A percentile compares a stretch with the other conserved stretches of the same genome.
Conservation (phyloP, 345 rosid species). For the Murraya koenigii region DNA sequence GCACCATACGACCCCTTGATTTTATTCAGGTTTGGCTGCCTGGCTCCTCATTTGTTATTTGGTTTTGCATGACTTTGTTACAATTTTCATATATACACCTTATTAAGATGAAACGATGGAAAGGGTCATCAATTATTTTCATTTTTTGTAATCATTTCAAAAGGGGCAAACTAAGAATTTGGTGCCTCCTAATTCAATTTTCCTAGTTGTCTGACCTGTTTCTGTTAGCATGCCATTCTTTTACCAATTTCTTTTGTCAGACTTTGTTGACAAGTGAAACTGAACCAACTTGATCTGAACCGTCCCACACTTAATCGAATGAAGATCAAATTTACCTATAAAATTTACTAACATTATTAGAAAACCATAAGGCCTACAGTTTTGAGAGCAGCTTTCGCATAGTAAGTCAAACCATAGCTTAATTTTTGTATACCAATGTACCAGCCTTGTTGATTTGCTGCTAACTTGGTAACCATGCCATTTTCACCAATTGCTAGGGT, state of each 20-base stretch:
- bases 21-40: background rate
- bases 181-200: background rate
- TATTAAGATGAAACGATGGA: background rate
- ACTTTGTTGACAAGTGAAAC: background rate
- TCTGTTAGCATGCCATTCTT: background rate
- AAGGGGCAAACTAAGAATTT: background rate
- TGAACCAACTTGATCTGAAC: constrained; percentile 1
- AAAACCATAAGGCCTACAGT: background rate
- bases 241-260: background rate
- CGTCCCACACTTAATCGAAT: background rate
- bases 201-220: background rate
- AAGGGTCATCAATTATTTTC: background rate
- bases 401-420: background rate
- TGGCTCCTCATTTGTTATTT: background rate
- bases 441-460: background rate
- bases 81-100: background rate
- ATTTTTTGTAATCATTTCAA: background rate
- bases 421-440: background rate
- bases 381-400: background rate
- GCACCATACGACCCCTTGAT: background rate
- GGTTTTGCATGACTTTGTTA: background rate
- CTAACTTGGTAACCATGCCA: background rate
- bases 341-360: background rate
- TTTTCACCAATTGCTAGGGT: background rate
- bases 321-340: background rate